phyloP scores from a whole-genome alignment of 257 asterid species.

The Solanum medicagineum region DNA sequence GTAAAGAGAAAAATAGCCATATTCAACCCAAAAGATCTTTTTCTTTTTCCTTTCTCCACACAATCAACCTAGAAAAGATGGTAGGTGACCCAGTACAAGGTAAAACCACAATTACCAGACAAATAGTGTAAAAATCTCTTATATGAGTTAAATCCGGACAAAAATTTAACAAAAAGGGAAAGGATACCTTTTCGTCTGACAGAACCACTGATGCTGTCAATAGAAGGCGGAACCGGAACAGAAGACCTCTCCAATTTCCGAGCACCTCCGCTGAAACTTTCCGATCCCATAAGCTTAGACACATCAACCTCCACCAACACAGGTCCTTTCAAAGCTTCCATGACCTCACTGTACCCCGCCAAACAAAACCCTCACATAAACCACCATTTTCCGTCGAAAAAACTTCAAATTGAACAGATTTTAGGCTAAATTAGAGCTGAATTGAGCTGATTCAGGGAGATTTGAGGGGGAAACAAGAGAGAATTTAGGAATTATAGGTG shows the following conservation, averaged over 20 bases:
- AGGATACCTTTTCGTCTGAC: slow-evolving; percentile 8
- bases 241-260: slow-evolving; percentile 20
- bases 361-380: slow-evolving; percentile 10
- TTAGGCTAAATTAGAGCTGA: slow-evolving; percentile 11
- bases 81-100: not conserved
- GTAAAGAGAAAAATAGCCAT: not conserved
- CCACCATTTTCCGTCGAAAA: slow-evolving; percentile 6
- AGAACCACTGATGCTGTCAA: slow-evolving; percentile 5
- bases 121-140: not conserved
- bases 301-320: slow-evolving; percentile 9
- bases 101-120: not conserved
- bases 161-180: not conserved
- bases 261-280: slow-evolving; percentile 42
- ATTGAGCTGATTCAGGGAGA: not conserved
- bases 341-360: slow-evolving; percentile 8
- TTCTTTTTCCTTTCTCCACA: not conserved
- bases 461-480: not conserved
- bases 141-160: not conserved
- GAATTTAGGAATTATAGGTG: not conserved
- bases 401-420: not conserved
- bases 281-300: slow-evolving; percentile 53
- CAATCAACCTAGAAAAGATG: not conserved
- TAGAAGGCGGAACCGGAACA: not conserved
- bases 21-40: not conserved
- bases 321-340: slow-evolving; percentile 27